A percentile compares a stretch with the other conserved stretches of the same genome.
Conservation (phyloP, 2,329 filamentous ascomycete genomes). For the Fusarium sp. region DNA sequence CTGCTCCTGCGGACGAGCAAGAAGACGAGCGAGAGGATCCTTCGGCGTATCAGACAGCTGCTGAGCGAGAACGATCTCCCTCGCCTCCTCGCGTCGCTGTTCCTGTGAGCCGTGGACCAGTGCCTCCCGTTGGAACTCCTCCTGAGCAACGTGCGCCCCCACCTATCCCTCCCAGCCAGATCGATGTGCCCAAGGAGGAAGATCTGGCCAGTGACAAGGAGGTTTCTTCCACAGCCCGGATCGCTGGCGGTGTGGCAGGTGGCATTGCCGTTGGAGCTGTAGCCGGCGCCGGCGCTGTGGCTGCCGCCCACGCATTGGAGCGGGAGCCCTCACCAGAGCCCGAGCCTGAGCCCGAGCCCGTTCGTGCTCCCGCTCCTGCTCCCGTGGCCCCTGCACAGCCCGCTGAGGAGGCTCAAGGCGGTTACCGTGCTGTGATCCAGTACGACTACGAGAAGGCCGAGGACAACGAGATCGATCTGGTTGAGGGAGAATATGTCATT, state of each 20-base stretch:
- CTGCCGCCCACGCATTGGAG: conserved; percentile 43
- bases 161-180: conserved; percentile 72
- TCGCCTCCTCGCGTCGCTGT: conserved; percentile 90
- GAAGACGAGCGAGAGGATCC: conserved; percentile 66
- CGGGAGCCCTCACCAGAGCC: conserved; percentile 33
- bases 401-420: conserved; percentile 56
- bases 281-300: conserved; percentile 34
- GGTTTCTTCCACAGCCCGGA: conserved; percentile 69
- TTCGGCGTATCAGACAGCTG: conserved; percentile 49
- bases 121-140: conserved; percentile 64
- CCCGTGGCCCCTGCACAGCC: conserved; percentile 23
- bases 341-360: conserved; percentile 16
- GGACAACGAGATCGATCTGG: conserved; percentile 93
- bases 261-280: conserved; percentile 39
- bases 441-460: conserved; percentile 99
- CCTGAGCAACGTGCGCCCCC: conserved; percentile 64
- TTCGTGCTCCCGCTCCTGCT: conserved; percentile 14
- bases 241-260: conserved; percentile 67
- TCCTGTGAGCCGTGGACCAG: conserved; percentile 77
- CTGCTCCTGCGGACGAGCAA: conserved; percentile 60
- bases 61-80: conserved; percentile 61
- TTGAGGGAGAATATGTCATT: conserved; percentile 87
- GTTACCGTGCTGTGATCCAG: conserved; percentile 81
- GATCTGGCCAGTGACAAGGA: conserved; percentile 74
- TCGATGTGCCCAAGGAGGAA: conserved; percentile 73